Percentiles rank a stretch among this genome's conserved stretches.
These are phyloP conservation scores for Plasmodium cynomolgi DNA, from an alignment of 169 alveolate species.

Conservation along the genomic window DNA sequence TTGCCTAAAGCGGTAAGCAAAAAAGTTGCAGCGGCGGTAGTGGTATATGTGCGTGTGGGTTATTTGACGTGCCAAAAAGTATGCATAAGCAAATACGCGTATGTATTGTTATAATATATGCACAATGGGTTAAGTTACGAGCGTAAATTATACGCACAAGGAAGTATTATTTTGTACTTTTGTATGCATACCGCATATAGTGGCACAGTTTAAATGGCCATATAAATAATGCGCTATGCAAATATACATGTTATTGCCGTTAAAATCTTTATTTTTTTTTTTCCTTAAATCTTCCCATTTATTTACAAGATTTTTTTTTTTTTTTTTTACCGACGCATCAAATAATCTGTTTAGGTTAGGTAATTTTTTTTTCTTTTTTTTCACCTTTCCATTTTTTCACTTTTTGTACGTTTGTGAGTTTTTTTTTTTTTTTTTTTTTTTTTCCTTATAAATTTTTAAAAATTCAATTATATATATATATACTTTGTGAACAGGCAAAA, in stretches of 20 bases:
- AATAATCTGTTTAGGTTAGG: background rate
- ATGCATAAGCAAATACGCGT: background rate
- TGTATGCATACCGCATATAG: background rate
- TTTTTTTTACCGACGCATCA: background rate
- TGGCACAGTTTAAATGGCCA: background rate
- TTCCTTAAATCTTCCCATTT: background rate
- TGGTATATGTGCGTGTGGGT: constrained; percentile 3
- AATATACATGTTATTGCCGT: background rate
- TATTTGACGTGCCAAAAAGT: background rate
- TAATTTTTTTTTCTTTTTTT: background rate
- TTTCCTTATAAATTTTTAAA: background rate
- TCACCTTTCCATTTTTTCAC: background rate
- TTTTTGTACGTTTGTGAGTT: background rate
- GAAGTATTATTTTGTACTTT: background rate
- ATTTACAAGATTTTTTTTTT: constrained; percentile 1
- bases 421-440: background rate
- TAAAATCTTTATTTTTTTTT: background rate
- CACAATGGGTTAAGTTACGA: background rate
- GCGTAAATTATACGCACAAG: background rate
- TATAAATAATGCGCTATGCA: background rate
- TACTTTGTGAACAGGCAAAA: constrained; percentile 1
- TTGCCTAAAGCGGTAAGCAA: background rate
- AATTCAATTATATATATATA: background rate
- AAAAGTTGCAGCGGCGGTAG: constrained; percentile 8
- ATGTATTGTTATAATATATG: background rate